Evolutionary conservation across 2,329 filamentous ascomycete species (phyloP).

Genomic region (Colletotrichum lupini): DNA sequence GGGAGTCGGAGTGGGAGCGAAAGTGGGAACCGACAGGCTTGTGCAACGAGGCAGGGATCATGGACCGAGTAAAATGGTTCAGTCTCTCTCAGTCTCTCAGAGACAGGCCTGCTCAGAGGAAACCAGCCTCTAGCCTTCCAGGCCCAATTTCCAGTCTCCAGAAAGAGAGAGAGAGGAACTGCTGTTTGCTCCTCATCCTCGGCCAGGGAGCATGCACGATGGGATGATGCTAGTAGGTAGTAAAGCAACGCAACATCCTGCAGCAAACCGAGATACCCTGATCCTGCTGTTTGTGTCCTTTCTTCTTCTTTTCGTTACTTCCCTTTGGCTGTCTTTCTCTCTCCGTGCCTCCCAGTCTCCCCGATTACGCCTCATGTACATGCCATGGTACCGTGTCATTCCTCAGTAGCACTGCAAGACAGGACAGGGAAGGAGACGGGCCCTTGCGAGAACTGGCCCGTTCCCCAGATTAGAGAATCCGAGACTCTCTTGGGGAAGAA

Average conservation of each 20-base stretch:
- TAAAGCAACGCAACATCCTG: conserved; percentile 23
- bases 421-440: background rate
- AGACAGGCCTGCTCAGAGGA: background rate
- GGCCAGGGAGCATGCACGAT: background rate
- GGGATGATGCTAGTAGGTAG: conserved; percentile 25
- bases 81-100: background rate
- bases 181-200: background rate
- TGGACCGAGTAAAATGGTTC: background rate
- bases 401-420: background rate
- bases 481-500: background rate
- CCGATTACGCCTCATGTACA: background rate
- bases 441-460: background rate
- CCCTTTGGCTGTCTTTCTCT: background rate
- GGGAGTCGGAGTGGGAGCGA: conserved; percentile 24
- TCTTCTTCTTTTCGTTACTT: background rate
- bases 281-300: background rate
- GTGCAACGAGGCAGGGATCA: conserved; percentile 31
- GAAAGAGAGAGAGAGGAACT: background rate
- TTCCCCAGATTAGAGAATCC: background rate
- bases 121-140: background rate
- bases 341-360: background rate
- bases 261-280: conserved; percentile 18
- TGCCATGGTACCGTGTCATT: background rate
- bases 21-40: conserved; percentile 35
- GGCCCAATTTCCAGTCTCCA: background rate